Percentiles rank a stretch among this genome's conserved stretches.
These are phyloP conservation scores for Polygonum aviculare DNA, from an alignment of 148 eudicot species.

Conservation along the genomic window DNA sequence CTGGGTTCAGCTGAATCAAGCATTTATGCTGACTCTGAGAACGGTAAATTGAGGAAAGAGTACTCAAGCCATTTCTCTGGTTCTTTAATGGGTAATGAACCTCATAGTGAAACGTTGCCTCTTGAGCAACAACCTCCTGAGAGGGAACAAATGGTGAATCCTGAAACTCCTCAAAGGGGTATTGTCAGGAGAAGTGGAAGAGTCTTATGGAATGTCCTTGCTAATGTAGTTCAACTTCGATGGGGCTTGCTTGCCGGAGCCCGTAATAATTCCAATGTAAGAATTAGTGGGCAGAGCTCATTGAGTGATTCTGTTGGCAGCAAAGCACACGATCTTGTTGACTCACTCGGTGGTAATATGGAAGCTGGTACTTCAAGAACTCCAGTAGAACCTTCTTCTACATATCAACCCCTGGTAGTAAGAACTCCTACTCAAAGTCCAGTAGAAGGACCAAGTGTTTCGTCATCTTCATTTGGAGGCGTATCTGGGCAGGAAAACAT, in stretches of 20 bases:
- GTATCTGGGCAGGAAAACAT: constrained; percentile 22
- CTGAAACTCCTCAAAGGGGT: constrained; percentile 16
- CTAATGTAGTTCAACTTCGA: constrained; percentile 43
- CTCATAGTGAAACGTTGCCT: constrained; percentile 56
- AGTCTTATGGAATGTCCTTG: constrained; percentile 56
- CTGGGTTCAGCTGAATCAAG: constrained; percentile 51
- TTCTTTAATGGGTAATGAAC: constrained; percentile 31
- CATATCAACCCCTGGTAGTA: constrained; percentile 16
- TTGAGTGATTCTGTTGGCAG: constrained; percentile 53
- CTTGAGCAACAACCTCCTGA: constrained; percentile 9
- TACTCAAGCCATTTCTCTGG: constrained; percentile 31
- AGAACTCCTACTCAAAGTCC: constrained; percentile 5
- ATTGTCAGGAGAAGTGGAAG: constrained; percentile 57
- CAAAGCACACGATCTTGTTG: constrained; percentile 48
- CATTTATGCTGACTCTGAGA: constrained; percentile 23
- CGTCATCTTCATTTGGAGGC: constrained; percentile 24
- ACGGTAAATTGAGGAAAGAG: constrained; percentile 23
- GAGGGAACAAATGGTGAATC: constrained; percentile 24
- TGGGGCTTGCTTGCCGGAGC: constrained; percentile 48
- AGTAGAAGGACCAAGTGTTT: constrained; percentile 19
- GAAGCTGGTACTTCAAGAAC: constrained; percentile 20
- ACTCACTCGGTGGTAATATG: constrained; percentile 22
- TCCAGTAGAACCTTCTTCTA: constrained; percentile 18
- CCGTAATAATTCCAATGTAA: constrained; percentile 31
- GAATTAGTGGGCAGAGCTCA: constrained; percentile 15